Conservation (phyloP, 169 alveolate genomes). For the Neospora caninum region DNA sequence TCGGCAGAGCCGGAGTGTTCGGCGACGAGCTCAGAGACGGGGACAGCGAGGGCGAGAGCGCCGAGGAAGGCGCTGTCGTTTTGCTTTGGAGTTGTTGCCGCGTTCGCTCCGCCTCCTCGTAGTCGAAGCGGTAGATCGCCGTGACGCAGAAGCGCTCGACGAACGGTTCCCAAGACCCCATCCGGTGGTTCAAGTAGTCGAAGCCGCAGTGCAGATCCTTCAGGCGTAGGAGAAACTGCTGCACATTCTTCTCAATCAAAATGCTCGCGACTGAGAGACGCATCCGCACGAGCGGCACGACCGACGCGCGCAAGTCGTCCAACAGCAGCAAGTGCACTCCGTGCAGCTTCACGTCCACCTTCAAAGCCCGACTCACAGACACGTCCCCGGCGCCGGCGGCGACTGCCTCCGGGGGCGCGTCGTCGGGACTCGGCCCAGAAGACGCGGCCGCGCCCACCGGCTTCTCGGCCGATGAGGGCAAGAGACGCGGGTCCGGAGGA, state of each 20-base stretch:
- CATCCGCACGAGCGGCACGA: conserved; percentile 83
- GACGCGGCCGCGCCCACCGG: conserved; percentile 10
- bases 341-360: conserved; percentile 66
- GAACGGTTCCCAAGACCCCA: conserved; percentile 67
- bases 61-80: background rate
- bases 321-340: conserved; percentile 80
- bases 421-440: conserved; percentile 4
- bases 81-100: conserved; percentile 49
- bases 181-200: conserved; percentile 53
- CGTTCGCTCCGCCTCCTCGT: conserved; percentile 52
- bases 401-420: background rate
- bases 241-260: conserved; percentile 42
- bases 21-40: background rate
- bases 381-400: background rate
- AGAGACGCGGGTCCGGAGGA: background rate
- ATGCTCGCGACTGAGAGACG: conserved; percentile 70
- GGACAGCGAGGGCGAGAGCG: background rate
- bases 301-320: conserved; percentile 81
- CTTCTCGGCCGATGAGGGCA: background rate
- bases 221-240: conserved; percentile 56
- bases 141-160: conserved; percentile 54
- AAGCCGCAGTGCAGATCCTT: conserved; percentile 42
- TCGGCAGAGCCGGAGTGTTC: background rate
- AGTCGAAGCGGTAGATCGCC: conserved; percentile 55
- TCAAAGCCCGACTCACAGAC: conserved; percentile 27